phyloP scores from a whole-genome alignment of 495 filamentous ascomycete species.

The Talaromyces liani region DNA sequence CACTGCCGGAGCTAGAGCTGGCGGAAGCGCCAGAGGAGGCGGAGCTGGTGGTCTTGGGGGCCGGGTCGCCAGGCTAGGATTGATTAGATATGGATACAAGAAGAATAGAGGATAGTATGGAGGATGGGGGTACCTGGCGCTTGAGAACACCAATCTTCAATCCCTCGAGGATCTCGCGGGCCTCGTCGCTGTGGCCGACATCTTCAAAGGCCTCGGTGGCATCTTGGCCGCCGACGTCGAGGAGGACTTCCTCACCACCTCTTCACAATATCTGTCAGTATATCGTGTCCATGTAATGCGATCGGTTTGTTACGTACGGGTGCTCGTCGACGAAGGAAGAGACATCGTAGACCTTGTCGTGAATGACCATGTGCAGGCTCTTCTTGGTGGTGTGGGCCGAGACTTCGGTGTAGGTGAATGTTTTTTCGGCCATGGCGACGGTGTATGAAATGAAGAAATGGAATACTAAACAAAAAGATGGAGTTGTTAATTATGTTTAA shows the following conservation, averaged over 20 bases:
- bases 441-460: conserved; percentile 3
- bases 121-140: conserved; percentile 59
- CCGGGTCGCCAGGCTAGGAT: conserved; percentile 74
- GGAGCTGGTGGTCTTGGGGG: conserved; percentile 46
- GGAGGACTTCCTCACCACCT: conserved; percentile 96
- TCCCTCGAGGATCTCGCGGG: conserved; percentile 82
- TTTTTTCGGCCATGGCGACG: conserved; percentile 59
- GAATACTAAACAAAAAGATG: conserved; percentile 10
- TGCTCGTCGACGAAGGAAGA: conserved; percentile 95
- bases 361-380: conserved; percentile 84
- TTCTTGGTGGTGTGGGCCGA: conserved; percentile 89
- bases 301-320: conserved; percentile 63
- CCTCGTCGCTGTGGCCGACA: conserved; percentile 98
- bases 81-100: conserved; percentile 9
- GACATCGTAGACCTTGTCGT: conserved; percentile 93
- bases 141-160: conserved; percentile 76
- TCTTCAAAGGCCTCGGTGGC: conserved; percentile 98
- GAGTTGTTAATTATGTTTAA: conserved; percentile 12
- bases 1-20: conserved; percentile 20
- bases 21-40: conserved; percentile 42
- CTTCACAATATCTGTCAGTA: too few species aligned
- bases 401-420: conserved; percentile 80
- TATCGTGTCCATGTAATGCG: not conserved
- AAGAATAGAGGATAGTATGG: conserved; percentile 8
- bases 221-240: conserved; percentile 95